phyloP scores from a whole-genome alignment of 768 basidiomycete genomes.

The Naganishia friedmannii region DNA sequence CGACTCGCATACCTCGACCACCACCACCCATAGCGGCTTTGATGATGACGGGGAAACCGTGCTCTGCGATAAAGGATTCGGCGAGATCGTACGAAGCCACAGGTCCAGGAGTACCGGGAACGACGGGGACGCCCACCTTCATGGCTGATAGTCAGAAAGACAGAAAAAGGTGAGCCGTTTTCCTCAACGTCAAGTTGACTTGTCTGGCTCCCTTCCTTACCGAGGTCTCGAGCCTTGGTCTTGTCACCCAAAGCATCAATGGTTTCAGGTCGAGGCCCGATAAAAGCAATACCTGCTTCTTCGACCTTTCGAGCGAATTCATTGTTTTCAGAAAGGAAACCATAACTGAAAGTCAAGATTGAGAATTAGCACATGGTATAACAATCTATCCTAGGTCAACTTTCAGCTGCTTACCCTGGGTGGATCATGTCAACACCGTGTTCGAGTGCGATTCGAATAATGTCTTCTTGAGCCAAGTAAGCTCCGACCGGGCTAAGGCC shows the following conservation, averaged over 20 bases:
- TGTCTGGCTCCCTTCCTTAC: conserved; percentile 8
- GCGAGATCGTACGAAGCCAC: conserved; percentile 77
- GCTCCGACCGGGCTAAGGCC: conserved; percentile 94
- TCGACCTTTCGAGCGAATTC: conserved; percentile 96
- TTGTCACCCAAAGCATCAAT: conserved; percentile 98
- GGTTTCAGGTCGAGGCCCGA: conserved; percentile 91
- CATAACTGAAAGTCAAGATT: conserved; percentile 64
- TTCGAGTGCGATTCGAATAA: conserved; percentile 91
- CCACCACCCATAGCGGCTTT: conserved; percentile 99
- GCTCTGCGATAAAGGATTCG: conserved; percentile 84
- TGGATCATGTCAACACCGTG: conserved; percentile 99
- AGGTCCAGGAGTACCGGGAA: conserved; percentile 96
- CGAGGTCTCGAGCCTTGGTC: conserved; percentile 86
- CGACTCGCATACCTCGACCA: conserved; percentile 98
- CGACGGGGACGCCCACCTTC: conserved; percentile 87
- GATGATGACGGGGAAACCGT: conserved; percentile 98
- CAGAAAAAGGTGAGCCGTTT: not conserved
- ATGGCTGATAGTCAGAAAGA: conserved; percentile 63
- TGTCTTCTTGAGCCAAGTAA: conserved; percentile 95
- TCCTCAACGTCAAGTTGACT: not conserved
- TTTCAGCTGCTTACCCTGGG: conserved; percentile 65
- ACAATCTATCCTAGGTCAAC: not conserved
- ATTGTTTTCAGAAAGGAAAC: conserved; percentile 96
- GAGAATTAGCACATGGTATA: not conserved
- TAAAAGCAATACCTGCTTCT: conserved; percentile 92